Evolutionary conservation across 2,329 filamentous ascomycete genomes (phyloP).

Genomic region (Aspergillus fischeri): DNA sequence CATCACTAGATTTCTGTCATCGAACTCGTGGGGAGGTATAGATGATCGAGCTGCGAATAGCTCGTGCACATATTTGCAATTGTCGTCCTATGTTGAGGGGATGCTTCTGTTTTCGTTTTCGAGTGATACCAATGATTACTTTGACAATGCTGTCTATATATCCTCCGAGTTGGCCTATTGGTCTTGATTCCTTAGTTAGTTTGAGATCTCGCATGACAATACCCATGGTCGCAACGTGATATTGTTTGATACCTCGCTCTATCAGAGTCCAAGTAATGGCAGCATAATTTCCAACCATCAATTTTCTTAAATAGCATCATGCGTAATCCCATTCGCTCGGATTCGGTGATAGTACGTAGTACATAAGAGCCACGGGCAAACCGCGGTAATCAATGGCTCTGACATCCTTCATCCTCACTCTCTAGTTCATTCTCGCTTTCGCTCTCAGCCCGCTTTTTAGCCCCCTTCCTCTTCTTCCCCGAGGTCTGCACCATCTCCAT

Average conservation of each 20-base stretch:
- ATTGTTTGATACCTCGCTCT: background rate
- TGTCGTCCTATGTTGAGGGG: constrained; percentile 10
- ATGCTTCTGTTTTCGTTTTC: constrained; percentile 1
- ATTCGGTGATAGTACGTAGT: background rate
- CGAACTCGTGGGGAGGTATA: background rate
- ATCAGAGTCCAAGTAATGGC: background rate
- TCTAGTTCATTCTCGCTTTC: background rate
- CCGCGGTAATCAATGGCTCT: constrained; percentile 7
- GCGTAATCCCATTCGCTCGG: background rate
- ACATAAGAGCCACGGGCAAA: background rate
- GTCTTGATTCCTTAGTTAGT: background rate
- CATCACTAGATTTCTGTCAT: background rate
- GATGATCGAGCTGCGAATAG: constrained; percentile 2
- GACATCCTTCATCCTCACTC: constrained; percentile 20
- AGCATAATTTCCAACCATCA: background rate
- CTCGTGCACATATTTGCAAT: constrained; percentile 11
- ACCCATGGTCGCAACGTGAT: background rate
- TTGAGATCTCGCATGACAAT: background rate
- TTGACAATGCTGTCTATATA: constrained; percentile 7
- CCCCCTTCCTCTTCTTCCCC: constrained; percentile 11
- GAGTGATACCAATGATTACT: constrained; percentile 13
- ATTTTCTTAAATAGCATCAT: background rate
- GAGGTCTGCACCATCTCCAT: constrained; percentile 30
- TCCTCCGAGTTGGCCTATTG: background rate
- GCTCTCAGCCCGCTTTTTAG: background rate